Base-by-base conservation (phyloP, 768 basidiomycete species). In the Serendipita indica region DNA sequence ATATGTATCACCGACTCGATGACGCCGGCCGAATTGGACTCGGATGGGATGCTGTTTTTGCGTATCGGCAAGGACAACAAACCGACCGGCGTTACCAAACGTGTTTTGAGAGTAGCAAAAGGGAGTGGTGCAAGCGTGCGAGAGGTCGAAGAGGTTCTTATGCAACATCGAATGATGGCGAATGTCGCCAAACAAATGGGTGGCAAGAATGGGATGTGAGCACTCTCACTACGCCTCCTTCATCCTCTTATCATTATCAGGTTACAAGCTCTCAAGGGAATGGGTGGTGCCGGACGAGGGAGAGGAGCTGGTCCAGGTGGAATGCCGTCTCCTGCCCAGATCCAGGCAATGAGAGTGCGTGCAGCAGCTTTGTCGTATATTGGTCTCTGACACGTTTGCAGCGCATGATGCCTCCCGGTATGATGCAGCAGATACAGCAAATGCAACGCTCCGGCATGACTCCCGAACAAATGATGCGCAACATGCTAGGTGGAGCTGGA, bases 1-100 rank as follows among this genome's bases (percentile, higher is more conserved):
- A 89, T 97, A 65, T 98, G 86, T 73, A 98, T 99, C 66, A 96
- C 91, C 10, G 96, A 99, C 70, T 90, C 89, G 66, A 99, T 99
- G 96, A 89, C 89, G 52, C 82, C 87, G 33, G 71, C 72, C 58
- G 96, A 99, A 70, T 80, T 99, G 57, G 91, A 99, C 72, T 94
- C 90, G 3, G 96, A 99, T 68, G 96, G 96, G 3, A 74, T 83
- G 35, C 78, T 82, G 28, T 99, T 99, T 72, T 85, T 93, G 82
- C 84, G 87, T 65, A 72, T 75, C 62, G 82, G 79, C 20, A 88
- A 86, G 69, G 86, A 90, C 64, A 84, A 86, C 14, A 90, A 88
- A 67, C 87, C 89, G 2, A 73, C 77, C 4, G 86, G 81, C n/a
- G 73, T 97, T 62, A 96, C 93, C 63, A 88, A 85, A 83, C 80